These are phyloP conservation scores for Metschnikowia anglica DNA, from an alignment of 805 yeast genomes.

Conservation along the genomic window DNA sequence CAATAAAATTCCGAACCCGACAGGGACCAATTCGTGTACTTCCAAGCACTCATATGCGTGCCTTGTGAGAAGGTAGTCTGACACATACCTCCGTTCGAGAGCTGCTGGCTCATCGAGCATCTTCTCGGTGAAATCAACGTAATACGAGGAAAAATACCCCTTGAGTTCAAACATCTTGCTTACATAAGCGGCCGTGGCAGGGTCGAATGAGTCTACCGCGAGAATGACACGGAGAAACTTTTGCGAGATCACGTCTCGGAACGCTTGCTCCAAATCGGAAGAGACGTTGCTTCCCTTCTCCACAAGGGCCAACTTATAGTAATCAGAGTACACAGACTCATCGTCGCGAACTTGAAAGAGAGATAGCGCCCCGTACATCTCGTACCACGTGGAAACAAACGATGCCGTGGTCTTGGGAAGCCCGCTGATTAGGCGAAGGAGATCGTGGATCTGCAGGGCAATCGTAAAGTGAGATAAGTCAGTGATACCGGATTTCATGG, in stretches of 20 bases:
- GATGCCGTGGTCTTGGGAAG: constrained; percentile 49
- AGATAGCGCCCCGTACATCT: constrained; percentile 54
- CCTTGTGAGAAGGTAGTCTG: constrained; percentile 54
- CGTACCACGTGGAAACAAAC: constrained; percentile 66
- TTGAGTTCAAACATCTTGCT: constrained; percentile 64
- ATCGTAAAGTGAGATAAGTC: constrained; percentile 29
- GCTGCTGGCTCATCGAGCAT: constrained; percentile 1
- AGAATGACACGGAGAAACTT: constrained; percentile 58
- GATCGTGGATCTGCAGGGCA: constrained; percentile 39
- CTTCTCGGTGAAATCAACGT: constrained; percentile 19
- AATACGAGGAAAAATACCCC: constrained; percentile 50
- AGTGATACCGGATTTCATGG: constrained; percentile 25
- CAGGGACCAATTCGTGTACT: constrained; percentile 55
- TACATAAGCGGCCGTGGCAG: constrained; percentile 61
- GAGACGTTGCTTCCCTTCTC: constrained; percentile 25
- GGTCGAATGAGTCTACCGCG: constrained; percentile 57
- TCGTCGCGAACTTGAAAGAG: constrained; percentile 58
- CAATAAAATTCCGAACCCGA: constrained; percentile 63
- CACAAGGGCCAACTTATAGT: constrained; percentile 31
- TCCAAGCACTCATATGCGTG: constrained; percentile 56
- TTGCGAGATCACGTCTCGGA: constrained; percentile 54
- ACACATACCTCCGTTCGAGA: constrained; percentile 27
- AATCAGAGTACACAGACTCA: constrained; percentile 31
- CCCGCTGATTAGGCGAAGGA: constrained; percentile 48
- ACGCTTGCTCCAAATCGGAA: constrained; percentile 32